A percentile compares a stretch with the other conserved stretches of the same genome.
These are phyloP conservation scores for Agroathelia rolfsii DNA, from an alignment of 1,284 basidiomycete genomes.

Conservation along the genomic window DNA sequence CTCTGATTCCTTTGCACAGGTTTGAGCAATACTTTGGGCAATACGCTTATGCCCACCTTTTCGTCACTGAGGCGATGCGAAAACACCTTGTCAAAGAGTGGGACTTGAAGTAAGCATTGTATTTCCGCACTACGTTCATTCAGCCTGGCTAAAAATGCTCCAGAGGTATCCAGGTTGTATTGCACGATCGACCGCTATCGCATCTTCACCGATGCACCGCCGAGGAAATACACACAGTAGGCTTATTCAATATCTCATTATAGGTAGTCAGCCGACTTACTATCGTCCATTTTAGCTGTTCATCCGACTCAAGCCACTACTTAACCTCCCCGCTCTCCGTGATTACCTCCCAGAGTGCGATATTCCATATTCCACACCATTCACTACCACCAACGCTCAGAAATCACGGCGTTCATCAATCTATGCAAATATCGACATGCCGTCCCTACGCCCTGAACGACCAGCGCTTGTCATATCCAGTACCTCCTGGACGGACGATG, in stretches of 20 bases:
- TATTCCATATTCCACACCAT: constrained; percentile 52
- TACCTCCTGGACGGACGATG: constrained; percentile 97
- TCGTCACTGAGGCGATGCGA: constrained; percentile 87
- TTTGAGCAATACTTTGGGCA: constrained; percentile 76
- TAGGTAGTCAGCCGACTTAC: constrained; percentile 24
- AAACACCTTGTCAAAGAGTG: constrained; percentile 65
- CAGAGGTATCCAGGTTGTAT: too few species aligned
- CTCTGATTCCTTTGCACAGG: constrained; percentile 44
- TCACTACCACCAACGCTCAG: too few species aligned
- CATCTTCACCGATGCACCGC: constrained; percentile 67
- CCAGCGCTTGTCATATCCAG: constrained; percentile 86
- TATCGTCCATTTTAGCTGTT: constrained; percentile 49
- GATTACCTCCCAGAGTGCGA: constrained; percentile 32
- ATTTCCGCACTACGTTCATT: constrained; percentile 5
- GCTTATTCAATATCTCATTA: constrained; percentile 14
- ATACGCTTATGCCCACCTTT: constrained; percentile 81
- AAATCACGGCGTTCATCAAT: too few species aligned
- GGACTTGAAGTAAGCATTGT: constrained; percentile 57
- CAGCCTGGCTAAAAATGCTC: too few species aligned
- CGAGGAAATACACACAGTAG: constrained; percentile 67
- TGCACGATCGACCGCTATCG: constrained; percentile 83
- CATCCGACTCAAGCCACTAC: constrained; percentile 32
- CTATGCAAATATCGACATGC: constrained; percentile 30
- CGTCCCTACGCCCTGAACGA: constrained; percentile 50
- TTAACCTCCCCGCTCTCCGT: constrained; percentile 22